Percentiles rank a stretch among this genome's conserved stretches.
Conservation (phyloP, 2,329 filamentous ascomycete genomes). For the Hypoxylon sp. region DNA sequence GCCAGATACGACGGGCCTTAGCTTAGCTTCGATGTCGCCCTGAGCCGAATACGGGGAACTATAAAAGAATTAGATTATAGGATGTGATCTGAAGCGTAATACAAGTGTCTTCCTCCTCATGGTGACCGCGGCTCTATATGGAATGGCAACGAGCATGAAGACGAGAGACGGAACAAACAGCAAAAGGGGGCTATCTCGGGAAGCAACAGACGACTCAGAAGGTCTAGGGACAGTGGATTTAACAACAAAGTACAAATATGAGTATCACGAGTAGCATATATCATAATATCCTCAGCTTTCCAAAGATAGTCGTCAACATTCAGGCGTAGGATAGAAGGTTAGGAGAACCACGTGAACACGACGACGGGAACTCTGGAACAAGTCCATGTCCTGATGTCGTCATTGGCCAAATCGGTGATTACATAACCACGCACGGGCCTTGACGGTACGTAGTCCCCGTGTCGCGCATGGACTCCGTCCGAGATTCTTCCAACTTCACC, state of each 20-base stretch:
- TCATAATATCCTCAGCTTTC: background rate
- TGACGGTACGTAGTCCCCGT: conserved; percentile 19
- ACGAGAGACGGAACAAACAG: background rate
- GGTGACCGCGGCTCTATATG: background rate
- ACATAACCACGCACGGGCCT: conserved; percentile 26
- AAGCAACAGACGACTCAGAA: background rate
- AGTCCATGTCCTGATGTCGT: conserved; percentile 13
- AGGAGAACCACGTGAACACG: background rate
- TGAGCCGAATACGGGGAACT: background rate
- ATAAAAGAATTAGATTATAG: background rate
- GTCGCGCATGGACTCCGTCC: conserved; percentile 34
- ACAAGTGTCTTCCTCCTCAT: background rate
- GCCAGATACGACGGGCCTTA: conserved; percentile 37
- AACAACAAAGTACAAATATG: background rate
- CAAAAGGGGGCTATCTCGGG: background rate
- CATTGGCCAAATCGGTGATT: conserved; percentile 19
- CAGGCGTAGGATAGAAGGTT: background rate
- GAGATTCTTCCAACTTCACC: conserved; percentile 48
- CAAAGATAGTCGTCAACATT: background rate
- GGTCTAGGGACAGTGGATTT: background rate
- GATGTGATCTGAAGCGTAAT: background rate
- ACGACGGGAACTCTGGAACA: background rate
- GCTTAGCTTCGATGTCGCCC: conserved; percentile 8
- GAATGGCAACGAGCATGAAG: background rate
- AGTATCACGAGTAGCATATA: background rate